Evolutionary conservation across 2,329 filamentous ascomycete species (phyloP).

Genomic region (Neofusicoccum cordaticola): DNA sequence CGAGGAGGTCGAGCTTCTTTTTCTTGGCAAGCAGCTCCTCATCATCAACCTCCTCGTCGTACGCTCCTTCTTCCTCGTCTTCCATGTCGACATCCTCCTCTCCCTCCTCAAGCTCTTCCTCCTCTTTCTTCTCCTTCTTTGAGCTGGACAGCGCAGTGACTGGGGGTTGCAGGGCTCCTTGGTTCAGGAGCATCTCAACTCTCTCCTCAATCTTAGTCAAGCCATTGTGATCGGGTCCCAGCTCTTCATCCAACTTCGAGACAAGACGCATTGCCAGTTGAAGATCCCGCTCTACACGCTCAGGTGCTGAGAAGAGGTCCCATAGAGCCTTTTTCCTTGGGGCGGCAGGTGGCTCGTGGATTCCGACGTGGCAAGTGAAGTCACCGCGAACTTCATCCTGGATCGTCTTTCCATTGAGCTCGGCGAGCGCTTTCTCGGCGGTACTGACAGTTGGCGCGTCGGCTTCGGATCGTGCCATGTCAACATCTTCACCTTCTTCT

Average conservation of each 20-base stretch:
- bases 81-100: constrained; percentile 55
- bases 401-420: constrained; percentile 97
- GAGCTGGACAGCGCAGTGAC: constrained; percentile 50
- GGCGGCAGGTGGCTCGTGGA: constrained; percentile 83
- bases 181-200: constrained; percentile 74
- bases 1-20: constrained; percentile 92
- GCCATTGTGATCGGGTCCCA: constrained; percentile 74
- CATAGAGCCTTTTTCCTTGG: constrained; percentile 93
- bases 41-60: constrained; percentile 80
- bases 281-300: constrained; percentile 88
- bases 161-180: constrained; percentile 72
- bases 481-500: constrained; percentile 56
- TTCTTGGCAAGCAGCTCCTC: constrained; percentile 88
- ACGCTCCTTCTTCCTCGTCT: constrained; percentile 61
- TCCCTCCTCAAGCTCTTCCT: constrained; percentile 69
- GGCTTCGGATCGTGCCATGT: constrained; percentile 21
- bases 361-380: constrained; percentile 95
- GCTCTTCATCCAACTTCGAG: constrained; percentile 78
- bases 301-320: constrained; percentile 93
- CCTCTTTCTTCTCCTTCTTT: constrained; percentile 63
- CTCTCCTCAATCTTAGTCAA: constrained; percentile 79
- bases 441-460: constrained; percentile 46
- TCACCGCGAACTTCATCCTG: constrained; percentile 91
- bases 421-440: constrained; percentile 83
- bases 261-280: constrained; percentile 78